Percentiles rank a stretch among this genome's conserved stretches.
Conservation (phyloP, 306 rosid genomes). For the Abrus pulchellus region DNA sequence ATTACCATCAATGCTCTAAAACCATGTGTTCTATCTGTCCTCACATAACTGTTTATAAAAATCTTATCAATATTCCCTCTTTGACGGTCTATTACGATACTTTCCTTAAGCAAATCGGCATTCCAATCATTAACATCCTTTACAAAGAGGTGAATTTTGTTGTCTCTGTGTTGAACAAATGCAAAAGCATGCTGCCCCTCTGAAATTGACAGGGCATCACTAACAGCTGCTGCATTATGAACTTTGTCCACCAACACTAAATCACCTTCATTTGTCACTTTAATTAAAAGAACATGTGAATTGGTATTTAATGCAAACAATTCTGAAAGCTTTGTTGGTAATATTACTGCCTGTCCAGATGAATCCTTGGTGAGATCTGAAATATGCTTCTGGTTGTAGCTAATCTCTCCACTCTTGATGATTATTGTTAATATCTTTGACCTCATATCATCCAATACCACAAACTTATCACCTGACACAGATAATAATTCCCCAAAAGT, state of each 20-base stretch:
- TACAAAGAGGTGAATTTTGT: slow-evolving; percentile 69
- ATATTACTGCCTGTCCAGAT: slow-evolving; percentile 63
- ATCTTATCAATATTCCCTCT: slow-evolving; percentile 78
- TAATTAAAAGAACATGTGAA: slow-evolving; percentile 59
- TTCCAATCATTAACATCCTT: slow-evolving; percentile 74
- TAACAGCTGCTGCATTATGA: slow-evolving; percentile 62
- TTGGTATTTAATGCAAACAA: slow-evolving; percentile 69
- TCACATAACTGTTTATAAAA: slow-evolving; percentile 84
- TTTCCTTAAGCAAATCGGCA: slow-evolving; percentile 77
- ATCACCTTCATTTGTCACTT: slow-evolving; percentile 71
- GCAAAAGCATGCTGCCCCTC: slow-evolving; percentile 83
- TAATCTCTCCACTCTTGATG: slow-evolving; percentile 71
- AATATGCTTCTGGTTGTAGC: slow-evolving; percentile 62
- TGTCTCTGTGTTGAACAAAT: slow-evolving; percentile 70
- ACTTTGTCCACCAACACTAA: slow-evolving; percentile 77
- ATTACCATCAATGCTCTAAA: slow-evolving; percentile 91
- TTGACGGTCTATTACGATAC: slow-evolving; percentile 70
- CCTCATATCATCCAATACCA: slow-evolving; percentile 70
- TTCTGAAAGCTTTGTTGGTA: slow-evolving; percentile 79
- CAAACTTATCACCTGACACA: slow-evolving; percentile 74
- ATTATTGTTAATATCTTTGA: slow-evolving; percentile 72
- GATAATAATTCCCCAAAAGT: slow-evolving; percentile 74
- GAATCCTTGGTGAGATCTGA: slow-evolving; percentile 64
- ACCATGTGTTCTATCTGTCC: slow-evolving; percentile 88
- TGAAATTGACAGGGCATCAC: slow-evolving; percentile 79